Conservation (phyloP, 495 filamentous ascomycete species). For the Parathielavia hyrcaniae region DNA sequence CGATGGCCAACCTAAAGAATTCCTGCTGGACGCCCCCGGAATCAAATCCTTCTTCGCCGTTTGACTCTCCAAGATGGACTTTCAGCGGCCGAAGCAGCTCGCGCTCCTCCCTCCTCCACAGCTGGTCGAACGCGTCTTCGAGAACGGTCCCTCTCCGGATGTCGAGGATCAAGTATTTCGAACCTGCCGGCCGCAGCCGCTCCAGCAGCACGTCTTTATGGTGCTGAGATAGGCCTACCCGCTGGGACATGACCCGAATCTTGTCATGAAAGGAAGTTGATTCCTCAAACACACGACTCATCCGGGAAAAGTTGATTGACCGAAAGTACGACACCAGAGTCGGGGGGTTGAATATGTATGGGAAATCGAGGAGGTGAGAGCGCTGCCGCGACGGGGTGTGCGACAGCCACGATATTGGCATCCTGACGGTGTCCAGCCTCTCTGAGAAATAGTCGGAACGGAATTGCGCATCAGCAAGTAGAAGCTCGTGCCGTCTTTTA, state of each 20-base stretch:
- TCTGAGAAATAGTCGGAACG: conserved; percentile 69
- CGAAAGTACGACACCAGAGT: conserved; percentile 78
- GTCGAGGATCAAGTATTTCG: conserved; percentile 69
- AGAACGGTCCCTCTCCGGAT: conserved; percentile 67
- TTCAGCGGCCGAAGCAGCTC: conserved; percentile 82
- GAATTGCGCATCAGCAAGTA: conserved; percentile 61
- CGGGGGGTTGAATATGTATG: conserved; percentile 70
- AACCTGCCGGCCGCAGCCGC: conserved; percentile 56
- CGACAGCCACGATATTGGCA: conserved; percentile 68
- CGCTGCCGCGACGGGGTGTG: conserved; percentile 51
- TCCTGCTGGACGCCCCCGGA: conserved; percentile 93
- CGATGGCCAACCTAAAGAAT: conserved; percentile 79
- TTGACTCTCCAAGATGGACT: conserved; percentile 71
- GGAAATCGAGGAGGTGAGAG: conserved; percentile 71
- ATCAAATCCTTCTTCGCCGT: conserved; percentile 84
- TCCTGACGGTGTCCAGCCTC: conserved; percentile 67
- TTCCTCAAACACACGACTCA: conserved; percentile 70
- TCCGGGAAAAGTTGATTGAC: conserved; percentile 75
- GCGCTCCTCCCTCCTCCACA: conserved; percentile 77
- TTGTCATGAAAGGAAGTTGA: conserved; percentile 58
- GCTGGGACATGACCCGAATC: conserved; percentile 52
- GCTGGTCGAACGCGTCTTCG: conserved; percentile 73
- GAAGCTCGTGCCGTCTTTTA: conserved; percentile 55
- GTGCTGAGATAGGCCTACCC: conserved; percentile 42
- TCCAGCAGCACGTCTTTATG: conserved; percentile 49